Percentiles rank a stretch among this genome's conserved stretches.
Evolutionary conservation across 73 alveolate species (phyloP).

Genomic region (Breviolum minutum): DNA sequence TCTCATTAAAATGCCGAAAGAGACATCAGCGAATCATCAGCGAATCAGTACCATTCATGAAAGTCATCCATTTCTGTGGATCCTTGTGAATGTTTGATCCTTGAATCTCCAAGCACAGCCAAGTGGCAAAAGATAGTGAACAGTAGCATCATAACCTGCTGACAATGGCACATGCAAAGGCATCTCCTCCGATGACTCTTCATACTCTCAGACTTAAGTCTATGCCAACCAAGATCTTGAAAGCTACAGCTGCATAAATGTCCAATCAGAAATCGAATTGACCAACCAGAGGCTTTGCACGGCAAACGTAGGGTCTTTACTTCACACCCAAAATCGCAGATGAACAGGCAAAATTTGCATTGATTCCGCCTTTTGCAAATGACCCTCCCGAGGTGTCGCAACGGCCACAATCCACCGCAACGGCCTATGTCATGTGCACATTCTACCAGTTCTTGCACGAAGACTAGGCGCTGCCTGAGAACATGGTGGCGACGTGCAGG

Average conservation of each 20-base stretch:
- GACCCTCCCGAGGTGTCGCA: background rate
- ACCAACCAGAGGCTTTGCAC: too few relatives aligned
- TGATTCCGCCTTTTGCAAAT: background rate
- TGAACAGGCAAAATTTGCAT: too few relatives aligned
- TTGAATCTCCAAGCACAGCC: background rate
- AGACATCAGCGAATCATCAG: too few relatives aligned
- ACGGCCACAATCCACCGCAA: background rate
- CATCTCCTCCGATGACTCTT: background rate
- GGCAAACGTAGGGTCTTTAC: too few relatives aligned
- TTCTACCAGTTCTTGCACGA: constrained; percentile 92
- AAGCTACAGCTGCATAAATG: too few relatives aligned
- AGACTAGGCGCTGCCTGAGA: constrained; percentile 88
- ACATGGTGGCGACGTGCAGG: background rate
- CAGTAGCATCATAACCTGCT: constrained; percentile 87
- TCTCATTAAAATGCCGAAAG: too few relatives aligned
- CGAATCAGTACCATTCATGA: too few relatives aligned
- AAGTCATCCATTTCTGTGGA: background rate
- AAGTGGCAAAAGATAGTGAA: constrained; percentile 40
- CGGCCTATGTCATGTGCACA: constrained; percentile 78
- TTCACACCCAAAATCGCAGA: too few relatives aligned
- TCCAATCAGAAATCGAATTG: too few relatives aligned
- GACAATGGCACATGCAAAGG: background rate
- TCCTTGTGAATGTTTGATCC: background rate
- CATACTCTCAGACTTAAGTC: too few relatives aligned
- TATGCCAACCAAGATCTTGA: too few relatives aligned